phyloP scores from a whole-genome alignment of 176 grass and related monocot genomes.

The Tuctoria greenei region DNA sequence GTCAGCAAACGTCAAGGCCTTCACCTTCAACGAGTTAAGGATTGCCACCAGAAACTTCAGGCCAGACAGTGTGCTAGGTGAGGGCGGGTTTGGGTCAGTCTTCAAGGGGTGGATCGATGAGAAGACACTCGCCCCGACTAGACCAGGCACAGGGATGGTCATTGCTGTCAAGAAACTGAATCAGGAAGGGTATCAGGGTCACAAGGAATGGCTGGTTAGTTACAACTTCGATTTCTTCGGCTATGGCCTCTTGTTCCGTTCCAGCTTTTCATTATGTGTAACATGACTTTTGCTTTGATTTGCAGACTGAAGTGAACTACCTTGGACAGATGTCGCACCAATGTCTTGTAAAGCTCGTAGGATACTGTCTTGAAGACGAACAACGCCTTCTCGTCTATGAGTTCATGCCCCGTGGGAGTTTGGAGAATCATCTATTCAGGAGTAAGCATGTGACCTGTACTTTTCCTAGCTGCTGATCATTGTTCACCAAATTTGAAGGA shows the following conservation, averaged over 20 bases:
- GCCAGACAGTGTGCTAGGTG: constrained; percentile 65
- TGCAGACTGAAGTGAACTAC: constrained; percentile 82
- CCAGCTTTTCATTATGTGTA: background rate
- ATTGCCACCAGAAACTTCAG: constrained; percentile 73
- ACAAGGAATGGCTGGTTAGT: constrained; percentile 81
- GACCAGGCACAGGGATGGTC: constrained; percentile 68
- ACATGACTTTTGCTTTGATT: background rate
- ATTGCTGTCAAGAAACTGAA: constrained; percentile 87
- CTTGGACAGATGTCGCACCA: constrained; percentile 70
- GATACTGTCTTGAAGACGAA: constrained; percentile 82
- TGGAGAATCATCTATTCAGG: constrained; percentile 87
- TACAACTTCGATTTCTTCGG: background rate
- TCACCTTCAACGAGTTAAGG: constrained; percentile 66
- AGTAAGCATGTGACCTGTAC: constrained; percentile 41
- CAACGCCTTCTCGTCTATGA: constrained; percentile 86
- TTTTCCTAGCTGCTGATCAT: background rate
- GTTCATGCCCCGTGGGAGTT: constrained; percentile 82
- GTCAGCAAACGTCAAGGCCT: constrained; percentile 63
- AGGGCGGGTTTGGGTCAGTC: constrained; percentile 68
- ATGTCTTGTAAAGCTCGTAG: constrained; percentile 68
- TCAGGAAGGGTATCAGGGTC: constrained; percentile 68
- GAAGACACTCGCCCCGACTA: constrained; percentile 52
- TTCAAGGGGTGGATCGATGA: constrained; percentile 90
- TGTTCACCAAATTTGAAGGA: constrained; percentile 1
- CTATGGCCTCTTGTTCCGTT: background rate